Evolutionary conservation across 345 rosid genomes (phyloP), one percentile per base, ranked within the genome.

Genomic region (Salix koriyanagi): DNA sequence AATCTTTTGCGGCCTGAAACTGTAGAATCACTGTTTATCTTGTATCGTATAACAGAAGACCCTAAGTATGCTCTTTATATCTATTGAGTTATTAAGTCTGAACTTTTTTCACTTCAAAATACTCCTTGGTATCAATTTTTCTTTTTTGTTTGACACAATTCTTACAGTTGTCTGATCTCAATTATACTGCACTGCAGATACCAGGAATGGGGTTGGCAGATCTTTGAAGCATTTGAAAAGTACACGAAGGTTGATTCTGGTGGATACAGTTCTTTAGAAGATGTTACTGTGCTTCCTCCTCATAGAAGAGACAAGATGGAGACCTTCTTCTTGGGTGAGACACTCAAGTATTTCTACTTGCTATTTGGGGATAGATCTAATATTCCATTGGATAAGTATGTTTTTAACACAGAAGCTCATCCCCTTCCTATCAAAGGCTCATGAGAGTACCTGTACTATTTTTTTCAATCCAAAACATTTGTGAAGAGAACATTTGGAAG

Each of bases 191-290:
- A 18, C 60, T 89, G 87, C 88, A 90, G 97, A 80, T 92, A 91
- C 80, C 83, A 92, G 74, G 96, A 94, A 76, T 94, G 95, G 97
- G 97, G 97, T 78, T 94, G 97, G 97, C 97, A 89, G 82, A 94
- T 94, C 48, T 94, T 94, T 72, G 91, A 90, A 87, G 93, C 98
- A 62, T 94, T 94, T 87, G 98, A 94, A 81, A 90, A 86, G 74
- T 78, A 88, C 81, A 90, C 98, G 15, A 92, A 89, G 88, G 91
- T 94, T 56, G 86, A 83, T 67, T 84, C 94, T 16, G 98, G 95
- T 54, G 98, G 98, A 69, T 94, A 95, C 82, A 89, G 86, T 70
- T 93, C 96, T 78, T 76, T 92, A 58, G 92, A 93, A 32, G 96
- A 91, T 80, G 99, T 96, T 71, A 96, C 96, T 16, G 80, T 44